Base-by-base conservation (phyloP, 2,329 filamentous ascomycete genomes). In the Diplocarpon mali region DNA sequence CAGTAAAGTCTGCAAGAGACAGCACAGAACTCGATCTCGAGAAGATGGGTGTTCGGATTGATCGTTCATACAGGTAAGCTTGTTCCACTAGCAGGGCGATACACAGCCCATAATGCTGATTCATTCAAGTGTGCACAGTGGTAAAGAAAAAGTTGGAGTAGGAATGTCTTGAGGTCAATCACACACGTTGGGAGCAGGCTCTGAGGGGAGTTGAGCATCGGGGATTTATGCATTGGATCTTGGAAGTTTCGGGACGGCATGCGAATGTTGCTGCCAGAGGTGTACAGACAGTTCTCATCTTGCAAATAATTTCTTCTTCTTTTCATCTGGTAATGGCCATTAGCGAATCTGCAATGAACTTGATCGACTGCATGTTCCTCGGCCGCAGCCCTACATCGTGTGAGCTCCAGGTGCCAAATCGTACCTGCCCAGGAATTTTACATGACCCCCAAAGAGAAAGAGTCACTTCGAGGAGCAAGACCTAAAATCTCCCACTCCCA, bases 11-110 rank as follows among this genome's bases (percentile, higher is more conserved):
- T 32, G 32, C n/a, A 10, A 44, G 55, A 51, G 56, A 58, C 28
- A 58, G 57, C 35, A 57, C 55, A 2, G 57, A 59, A 20, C 20
- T 54, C 12, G 57, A 59, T 40, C 40, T 58, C 3, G 56, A 58
- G 40, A 44, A 32, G 11, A 54, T 57, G 51, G 57, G 57, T 35
- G 53, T 59, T 37, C 36, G 56, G 11, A 46, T 59, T 17, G 48
- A 57, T 36, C 49, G 42, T 17, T 50, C 53, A 8, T 58, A 55
- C n/a, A 24, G 20, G 20, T 24, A 24, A 24, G 20, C 20, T 24
- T 3, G 20, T 24, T 24, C 20, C 20, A 24, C 20, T 24, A 3
- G 20, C 20, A 24, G 20, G 7, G 20, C 20, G 20, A 24, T 24
- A 7, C 20, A 24, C 20, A 24, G 20, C 3, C 7, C 20, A 24